Evolutionary conservation across 139 green algal genomes (phyloP).

Genomic region (Micractinium conductrix): DNA sequence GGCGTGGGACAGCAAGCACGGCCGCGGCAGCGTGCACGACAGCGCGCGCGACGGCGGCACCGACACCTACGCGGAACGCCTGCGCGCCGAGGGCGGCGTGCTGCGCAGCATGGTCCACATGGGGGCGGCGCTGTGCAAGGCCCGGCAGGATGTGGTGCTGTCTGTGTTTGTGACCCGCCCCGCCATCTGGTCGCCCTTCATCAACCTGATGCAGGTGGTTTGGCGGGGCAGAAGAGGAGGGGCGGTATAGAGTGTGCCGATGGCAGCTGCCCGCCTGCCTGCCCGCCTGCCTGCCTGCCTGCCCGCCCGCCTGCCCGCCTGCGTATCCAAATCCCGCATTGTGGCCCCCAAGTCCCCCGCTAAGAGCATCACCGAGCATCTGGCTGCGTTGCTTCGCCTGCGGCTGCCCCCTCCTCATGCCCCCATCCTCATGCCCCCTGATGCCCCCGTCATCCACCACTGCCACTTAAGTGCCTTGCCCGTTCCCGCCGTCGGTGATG

Average conservation of each 20-base stretch:
- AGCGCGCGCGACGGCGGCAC: neutral
- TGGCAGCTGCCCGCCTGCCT: too few relatives aligned
- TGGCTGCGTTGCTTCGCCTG: too few relatives aligned
- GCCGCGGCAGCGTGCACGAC: neutral
- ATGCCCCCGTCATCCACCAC: too few relatives aligned
- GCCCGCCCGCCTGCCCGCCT: neutral
- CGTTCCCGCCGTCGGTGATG: too few relatives aligned
- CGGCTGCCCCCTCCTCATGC: too few relatives aligned
- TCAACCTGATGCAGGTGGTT: slow-evolving; percentile 15
- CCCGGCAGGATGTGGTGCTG: slow-evolving; percentile 26
- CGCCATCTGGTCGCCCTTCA: slow-evolving; percentile 2
- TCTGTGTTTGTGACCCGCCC: slow-evolving; percentile 20
- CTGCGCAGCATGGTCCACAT: neutral
- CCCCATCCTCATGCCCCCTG: too few relatives aligned
- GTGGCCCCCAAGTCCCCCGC: too few relatives aligned
- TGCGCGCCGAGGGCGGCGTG: neutral
- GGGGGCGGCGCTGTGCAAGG: slow-evolving; percentile 26
- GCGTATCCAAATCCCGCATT: neutral
- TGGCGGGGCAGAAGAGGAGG: neutral
- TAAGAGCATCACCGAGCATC: too few relatives aligned
- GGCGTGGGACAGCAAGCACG: too few relatives aligned
- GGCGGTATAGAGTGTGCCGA: neutral
- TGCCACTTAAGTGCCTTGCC: too few relatives aligned
- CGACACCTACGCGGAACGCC: neutral
- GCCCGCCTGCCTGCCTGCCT: neutral